These are phyloP conservation scores for Epichloe baconii DNA, from an alignment of 2,329 filamentous ascomycete genomes.

Conservation along the genomic window DNA sequence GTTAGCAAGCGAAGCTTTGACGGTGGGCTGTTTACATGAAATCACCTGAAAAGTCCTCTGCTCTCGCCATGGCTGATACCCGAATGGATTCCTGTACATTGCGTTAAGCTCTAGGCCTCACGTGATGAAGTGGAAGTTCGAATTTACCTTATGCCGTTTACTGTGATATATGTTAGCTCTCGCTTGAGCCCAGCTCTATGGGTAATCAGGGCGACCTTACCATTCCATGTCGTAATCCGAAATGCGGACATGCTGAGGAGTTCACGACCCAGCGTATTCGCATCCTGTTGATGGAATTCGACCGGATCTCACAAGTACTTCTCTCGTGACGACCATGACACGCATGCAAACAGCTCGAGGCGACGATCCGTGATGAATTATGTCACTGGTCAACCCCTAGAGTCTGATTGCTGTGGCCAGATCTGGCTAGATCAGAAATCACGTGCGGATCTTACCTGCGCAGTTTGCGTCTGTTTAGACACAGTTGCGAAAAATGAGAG, in stretches of 20 bases:
- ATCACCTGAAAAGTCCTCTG: conserved; percentile 54
- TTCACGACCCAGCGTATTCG: background rate
- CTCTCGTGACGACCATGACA: background rate
- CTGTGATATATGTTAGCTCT: conserved; percentile 26
- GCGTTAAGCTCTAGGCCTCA: background rate
- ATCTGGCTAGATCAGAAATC: background rate
- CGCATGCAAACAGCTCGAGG: background rate
- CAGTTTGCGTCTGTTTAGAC: background rate
- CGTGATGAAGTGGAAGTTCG: background rate
- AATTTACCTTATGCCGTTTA: conserved; percentile 61
- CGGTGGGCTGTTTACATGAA: background rate
- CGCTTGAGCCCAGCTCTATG: background rate
- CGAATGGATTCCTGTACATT: conserved; percentile 56
- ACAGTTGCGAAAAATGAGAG: background rate
- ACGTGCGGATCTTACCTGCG: background rate
- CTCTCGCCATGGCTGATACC: conserved; percentile 72
- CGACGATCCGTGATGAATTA: background rate
- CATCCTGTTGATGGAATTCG: background rate
- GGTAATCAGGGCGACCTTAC: conserved; percentile 29
- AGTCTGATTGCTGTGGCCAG: background rate
- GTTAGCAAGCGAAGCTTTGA: background rate
- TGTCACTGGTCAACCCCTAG: background rate
- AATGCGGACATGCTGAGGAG: conserved; percentile 44
- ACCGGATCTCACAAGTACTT: background rate
- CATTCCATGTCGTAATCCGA: conserved; percentile 80